phyloP scores from a whole-genome alignment of 148 eudicot genomes.

The Chenopodium suecicum region DNA sequence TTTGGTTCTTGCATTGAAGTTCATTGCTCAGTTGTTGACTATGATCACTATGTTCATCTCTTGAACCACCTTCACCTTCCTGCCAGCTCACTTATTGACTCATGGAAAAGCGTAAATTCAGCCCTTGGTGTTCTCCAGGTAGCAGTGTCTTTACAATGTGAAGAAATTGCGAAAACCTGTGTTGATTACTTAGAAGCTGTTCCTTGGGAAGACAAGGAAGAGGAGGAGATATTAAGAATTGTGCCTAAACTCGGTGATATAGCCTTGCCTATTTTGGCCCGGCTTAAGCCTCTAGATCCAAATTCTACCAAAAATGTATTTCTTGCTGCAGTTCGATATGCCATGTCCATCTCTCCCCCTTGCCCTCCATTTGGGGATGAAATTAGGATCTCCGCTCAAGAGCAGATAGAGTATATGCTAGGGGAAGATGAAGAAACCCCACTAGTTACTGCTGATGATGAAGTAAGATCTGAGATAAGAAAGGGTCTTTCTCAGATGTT shows the following conservation, averaged over 20 bases:
- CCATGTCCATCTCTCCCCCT: conserved; percentile 51
- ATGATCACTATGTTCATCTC: conserved; percentile 48
- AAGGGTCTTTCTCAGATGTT: conserved; percentile 50
- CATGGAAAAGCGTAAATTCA: conserved; percentile 57
- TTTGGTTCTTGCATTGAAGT: conserved; percentile 40
- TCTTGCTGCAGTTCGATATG: conserved; percentile 74
- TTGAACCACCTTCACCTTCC: conserved; percentile 51
- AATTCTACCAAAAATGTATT: conserved; percentile 56
- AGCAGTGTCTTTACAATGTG: conserved; percentile 47
- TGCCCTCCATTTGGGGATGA: conserved; percentile 70
- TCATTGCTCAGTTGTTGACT: conserved; percentile 50
- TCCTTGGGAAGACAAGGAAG: conserved; percentile 80
- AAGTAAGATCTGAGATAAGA: conserved; percentile 52
- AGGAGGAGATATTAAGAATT: conserved; percentile 50
- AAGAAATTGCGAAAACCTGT: conserved; percentile 50
- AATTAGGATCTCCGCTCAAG: conserved; percentile 74
- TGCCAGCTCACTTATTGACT: conserved; percentile 40
- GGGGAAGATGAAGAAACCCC: conserved; percentile 64
- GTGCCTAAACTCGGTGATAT: conserved; percentile 54
- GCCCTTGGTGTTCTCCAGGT: conserved; percentile 67
- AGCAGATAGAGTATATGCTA: conserved; percentile 93
- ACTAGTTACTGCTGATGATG: conserved; percentile 51
- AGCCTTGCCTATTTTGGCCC: conserved; percentile 64
- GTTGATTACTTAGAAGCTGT: conserved; percentile 67
- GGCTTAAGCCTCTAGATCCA: conserved; percentile 52